phyloP scores from a whole-genome alignment of 345 rosid genomes.

The Salix udensis region DNA sequence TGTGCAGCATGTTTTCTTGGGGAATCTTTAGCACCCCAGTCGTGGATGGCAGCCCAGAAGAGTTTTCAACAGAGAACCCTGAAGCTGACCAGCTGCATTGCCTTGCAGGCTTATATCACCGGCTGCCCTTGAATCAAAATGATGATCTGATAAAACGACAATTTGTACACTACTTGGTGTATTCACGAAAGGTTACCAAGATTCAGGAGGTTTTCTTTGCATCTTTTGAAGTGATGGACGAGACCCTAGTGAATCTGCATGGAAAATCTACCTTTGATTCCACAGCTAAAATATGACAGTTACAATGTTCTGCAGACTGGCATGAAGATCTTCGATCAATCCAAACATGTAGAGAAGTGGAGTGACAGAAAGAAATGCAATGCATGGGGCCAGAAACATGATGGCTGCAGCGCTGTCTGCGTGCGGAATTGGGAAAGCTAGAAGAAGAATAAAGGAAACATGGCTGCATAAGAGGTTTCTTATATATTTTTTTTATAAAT shows the following conservation, averaged over 20 bases:
- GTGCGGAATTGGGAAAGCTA: neutral
- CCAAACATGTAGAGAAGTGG: neutral
- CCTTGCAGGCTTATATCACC: neutral
- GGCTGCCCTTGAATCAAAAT: too few species aligned
- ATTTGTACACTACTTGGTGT: too few species aligned
- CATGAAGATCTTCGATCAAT: neutral
- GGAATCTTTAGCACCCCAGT: neutral
- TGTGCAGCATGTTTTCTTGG: neutral
- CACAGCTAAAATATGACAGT: neutral
- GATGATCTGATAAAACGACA: too few species aligned
- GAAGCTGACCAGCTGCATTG: neutral
- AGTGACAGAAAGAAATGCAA: neutral
- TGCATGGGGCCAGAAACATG: neutral
- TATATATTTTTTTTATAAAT: slow-evolving; percentile 13
- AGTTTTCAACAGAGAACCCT: neutral
- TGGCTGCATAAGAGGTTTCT: neutral
- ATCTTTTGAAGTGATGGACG: neutral
- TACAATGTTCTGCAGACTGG: neutral
- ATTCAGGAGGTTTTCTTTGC: neutral
- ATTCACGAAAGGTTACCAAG: neutral
- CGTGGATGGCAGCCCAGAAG: neutral
- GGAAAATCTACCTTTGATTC: neutral
- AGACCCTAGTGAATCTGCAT: neutral
- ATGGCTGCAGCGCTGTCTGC: neutral
- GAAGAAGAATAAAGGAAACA: neutral